Percentiles rank a stretch among this genome's conserved stretches.
Evolutionary conservation across 2,329 filamentous ascomycete genomes (phyloP).

Genomic region (Nothophaeocryptopus gaeumannii): DNA sequence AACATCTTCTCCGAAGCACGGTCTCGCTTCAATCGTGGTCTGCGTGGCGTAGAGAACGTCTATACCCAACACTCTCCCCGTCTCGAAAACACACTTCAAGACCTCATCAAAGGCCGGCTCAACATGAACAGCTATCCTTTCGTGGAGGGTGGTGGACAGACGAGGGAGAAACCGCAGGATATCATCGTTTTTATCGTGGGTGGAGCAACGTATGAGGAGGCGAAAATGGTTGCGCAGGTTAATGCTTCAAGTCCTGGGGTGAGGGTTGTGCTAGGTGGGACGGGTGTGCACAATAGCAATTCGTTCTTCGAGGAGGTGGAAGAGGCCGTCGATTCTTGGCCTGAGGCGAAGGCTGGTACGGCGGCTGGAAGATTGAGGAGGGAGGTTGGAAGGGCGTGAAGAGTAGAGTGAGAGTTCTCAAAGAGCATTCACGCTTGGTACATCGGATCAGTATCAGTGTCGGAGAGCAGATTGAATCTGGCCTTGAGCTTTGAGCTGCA

Average conservation of each 20-base stretch:
- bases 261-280: conserved; percentile 84
- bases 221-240: conserved; percentile 90
- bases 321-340: conserved; percentile 83
- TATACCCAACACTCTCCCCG: conserved; percentile 96
- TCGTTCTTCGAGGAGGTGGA: conserved; percentile 90
- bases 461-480: too few relatives aligned
- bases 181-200: conserved; percentile 93
- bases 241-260: conserved; percentile 89
- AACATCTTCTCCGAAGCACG: conserved; percentile 88
- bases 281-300: conserved; percentile 79
- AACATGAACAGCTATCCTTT: conserved; percentile 90
- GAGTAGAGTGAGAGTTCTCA: too few relatives aligned
- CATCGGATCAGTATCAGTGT: too few relatives aligned
- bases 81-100: conserved; percentile 82
- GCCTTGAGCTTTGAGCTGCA: too few relatives aligned
- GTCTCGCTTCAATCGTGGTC: conserved; percentile 77
- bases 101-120: conserved; percentile 85
- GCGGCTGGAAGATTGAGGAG: conserved; percentile 61
- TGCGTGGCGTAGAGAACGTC: conserved; percentile 97
- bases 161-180: conserved; percentile 93
- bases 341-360: conserved; percentile 62
- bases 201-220: conserved; percentile 92
- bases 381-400: conserved; percentile 52
- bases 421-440: too few relatives aligned
- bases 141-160: conserved; percentile 80